A percentile compares a stretch with the other conserved stretches of the same genome.
phyloP scores from a whole-genome alignment of 306 rosid genomes.

The Vicia sativa region DNA sequence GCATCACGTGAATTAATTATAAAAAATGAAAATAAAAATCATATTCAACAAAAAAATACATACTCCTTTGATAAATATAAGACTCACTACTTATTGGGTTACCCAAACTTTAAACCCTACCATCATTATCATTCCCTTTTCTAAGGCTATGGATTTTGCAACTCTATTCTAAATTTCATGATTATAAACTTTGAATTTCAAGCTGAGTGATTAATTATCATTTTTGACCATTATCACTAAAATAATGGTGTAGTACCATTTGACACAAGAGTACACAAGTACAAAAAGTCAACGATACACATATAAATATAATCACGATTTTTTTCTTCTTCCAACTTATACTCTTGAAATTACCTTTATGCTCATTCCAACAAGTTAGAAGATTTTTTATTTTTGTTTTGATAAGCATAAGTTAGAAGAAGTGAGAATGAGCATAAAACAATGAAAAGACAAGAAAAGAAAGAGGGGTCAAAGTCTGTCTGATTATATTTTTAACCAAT shows the following conservation, averaged over 20 bases:
- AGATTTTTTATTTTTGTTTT: too few relatives aligned
- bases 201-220: not conserved
- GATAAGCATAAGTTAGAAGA: constrained; percentile 33
- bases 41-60: too few relatives aligned
- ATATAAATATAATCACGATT: not conserved
- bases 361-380: constrained; percentile 41
- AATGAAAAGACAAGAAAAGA: constrained; percentile 75
- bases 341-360: constrained; percentile 14
- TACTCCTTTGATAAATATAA: too few relatives aligned
- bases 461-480: constrained; percentile 66
- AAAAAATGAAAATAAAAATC: too few relatives aligned
- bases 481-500: constrained; percentile 75
- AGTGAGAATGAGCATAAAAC: constrained; percentile 34
- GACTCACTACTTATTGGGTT: too few relatives aligned
- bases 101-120: too few relatives aligned
- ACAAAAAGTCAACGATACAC: constrained; percentile 19
- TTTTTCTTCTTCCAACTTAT: too few relatives aligned
- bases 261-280: not conserved
- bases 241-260: constrained; percentile 24
- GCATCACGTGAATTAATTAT: too few relatives aligned
- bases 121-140: too few relatives aligned
- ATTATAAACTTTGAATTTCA: too few relatives aligned
- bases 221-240: constrained; percentile 37
- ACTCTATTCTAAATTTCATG: too few relatives aligned
- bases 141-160: too few relatives aligned